Base-by-base conservation (phyloP, 208 protist species). In the Trypanosoma melophagium region DNA sequence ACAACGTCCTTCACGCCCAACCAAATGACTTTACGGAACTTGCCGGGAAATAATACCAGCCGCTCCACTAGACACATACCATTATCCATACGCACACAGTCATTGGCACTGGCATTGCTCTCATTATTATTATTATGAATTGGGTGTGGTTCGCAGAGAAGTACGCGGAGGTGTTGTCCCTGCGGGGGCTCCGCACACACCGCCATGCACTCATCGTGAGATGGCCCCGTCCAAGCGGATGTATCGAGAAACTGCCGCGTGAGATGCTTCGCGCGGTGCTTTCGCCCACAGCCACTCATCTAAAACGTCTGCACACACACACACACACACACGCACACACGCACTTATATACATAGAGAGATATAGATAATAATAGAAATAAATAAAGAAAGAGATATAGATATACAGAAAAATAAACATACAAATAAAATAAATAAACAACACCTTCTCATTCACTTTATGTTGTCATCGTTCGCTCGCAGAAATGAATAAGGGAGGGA, bases 1-100 rank as follows among this genome's bases (percentile, higher is more conserved):
- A 95, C 69, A 28, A 95, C 71, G 52, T 95, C 86, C 56, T 82
- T 83, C 38, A 93, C 83, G 47, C 70, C 67, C 3, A 95, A 72
- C 87, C 89, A 95, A 49, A 95, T 92, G 25, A 95, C 89, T 66
- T 95, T 95, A 72, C 87, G 81, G 44, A 95, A 95, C 74, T 93
- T 95, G 12, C 89, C 70, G n/a, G 89, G 89, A 5, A 95, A 58
- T 22, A 81, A 66, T 24, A 86, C 84, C 8, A 93, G 17, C 44
- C 76, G 69, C 72, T 90, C 76, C 24, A 60, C 59, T 54, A 53
- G 55, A 13, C 40, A 38, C 19, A 57, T 58, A 22, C 25, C 40
- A 24, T 19, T 53, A 7, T 64, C 59, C 59, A 53, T 57, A 10
- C 28, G 45, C 16, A 57, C 58, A 22, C 25, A 31, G 35, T 19